Evolutionary conservation across 1,284 basidiomycete genomes (phyloP).

Genomic region (Sanghuangporus weigelae): DNA sequence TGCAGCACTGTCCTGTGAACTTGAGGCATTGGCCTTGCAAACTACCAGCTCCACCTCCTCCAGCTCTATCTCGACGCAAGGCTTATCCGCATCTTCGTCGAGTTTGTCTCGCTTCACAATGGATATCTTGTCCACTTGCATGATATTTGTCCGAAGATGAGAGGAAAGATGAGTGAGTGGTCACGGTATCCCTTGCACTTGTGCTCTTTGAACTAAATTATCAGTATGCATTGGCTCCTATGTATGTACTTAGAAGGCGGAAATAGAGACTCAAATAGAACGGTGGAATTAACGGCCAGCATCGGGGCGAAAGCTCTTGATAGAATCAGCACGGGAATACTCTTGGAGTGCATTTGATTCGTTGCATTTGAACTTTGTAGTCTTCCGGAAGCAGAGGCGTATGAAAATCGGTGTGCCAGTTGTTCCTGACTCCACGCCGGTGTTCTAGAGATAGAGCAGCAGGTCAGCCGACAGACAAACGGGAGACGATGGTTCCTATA

Average conservation of each 20-base stretch:
- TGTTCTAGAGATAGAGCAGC: neutral
- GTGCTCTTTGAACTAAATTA: neutral
- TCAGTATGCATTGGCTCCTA: neutral
- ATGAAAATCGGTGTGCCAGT: neutral
- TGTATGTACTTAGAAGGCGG: neutral
- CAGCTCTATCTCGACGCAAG: neutral
- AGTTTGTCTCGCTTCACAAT: neutral
- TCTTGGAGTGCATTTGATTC: neutral
- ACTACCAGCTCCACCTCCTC: neutral
- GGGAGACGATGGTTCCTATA: neutral
- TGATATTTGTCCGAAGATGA: neutral
- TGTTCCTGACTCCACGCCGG: neutral
- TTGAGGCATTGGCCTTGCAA: neutral
- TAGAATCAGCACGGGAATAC: neutral
- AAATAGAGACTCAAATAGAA: neutral
- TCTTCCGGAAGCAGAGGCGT: neutral
- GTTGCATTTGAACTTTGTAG: neutral
- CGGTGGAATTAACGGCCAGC: neutral
- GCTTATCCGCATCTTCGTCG: neutral
- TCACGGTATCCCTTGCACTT: neutral
- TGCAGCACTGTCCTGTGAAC: neutral
- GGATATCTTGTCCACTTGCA: neutral
- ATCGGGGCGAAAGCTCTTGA: neutral
- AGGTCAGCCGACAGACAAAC: neutral
- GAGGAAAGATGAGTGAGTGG: neutral